A percentile compares a stretch with the other conserved stretches of the same genome.
Evolutionary conservation across 140 eudicot genomes (phyloP).

Genomic region (Senecio squalidus): DNA sequence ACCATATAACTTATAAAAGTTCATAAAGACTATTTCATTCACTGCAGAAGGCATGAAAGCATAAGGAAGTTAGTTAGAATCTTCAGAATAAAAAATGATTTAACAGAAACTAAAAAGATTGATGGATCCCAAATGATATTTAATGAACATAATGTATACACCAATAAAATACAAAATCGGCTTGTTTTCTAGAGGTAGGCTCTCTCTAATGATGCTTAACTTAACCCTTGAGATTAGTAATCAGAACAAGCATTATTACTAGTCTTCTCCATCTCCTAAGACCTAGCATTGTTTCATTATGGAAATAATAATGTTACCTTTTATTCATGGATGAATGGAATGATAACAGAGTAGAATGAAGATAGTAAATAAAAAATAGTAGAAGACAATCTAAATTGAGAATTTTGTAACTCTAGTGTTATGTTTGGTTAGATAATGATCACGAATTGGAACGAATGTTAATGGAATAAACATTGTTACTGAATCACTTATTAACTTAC

Average conservation of each 20-base stretch:
- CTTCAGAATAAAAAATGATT: background rate
- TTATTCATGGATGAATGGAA: background rate
- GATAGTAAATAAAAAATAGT: too few species aligned
- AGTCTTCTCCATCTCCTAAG: background rate
- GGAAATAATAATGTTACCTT: background rate
- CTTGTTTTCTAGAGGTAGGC: background rate
- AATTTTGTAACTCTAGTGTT: too few species aligned
- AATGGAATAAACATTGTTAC: too few species aligned
- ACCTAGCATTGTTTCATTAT: background rate
- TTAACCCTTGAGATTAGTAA: background rate
- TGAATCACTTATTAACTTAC: too few species aligned
- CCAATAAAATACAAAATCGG: background rate
- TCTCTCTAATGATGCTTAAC: background rate
- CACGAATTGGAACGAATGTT: too few species aligned
- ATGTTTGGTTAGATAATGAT: too few species aligned
- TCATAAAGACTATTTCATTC: constrained; percentile 25
- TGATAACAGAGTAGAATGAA: too few species aligned
- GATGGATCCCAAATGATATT: background rate
- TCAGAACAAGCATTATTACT: background rate
- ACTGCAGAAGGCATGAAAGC: constrained; percentile 24
- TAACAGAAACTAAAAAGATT: background rate
- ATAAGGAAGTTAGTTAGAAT: constrained; percentile 4
- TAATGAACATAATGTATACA: background rate
- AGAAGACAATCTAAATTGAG: too few species aligned
- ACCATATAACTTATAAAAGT: constrained; percentile 22